A percentile compares a stretch with the other conserved stretches of the same genome.
Conservation (phyloP, 2,329 filamentous ascomycete genomes). For the Colletotrichum shisoi region DNA sequence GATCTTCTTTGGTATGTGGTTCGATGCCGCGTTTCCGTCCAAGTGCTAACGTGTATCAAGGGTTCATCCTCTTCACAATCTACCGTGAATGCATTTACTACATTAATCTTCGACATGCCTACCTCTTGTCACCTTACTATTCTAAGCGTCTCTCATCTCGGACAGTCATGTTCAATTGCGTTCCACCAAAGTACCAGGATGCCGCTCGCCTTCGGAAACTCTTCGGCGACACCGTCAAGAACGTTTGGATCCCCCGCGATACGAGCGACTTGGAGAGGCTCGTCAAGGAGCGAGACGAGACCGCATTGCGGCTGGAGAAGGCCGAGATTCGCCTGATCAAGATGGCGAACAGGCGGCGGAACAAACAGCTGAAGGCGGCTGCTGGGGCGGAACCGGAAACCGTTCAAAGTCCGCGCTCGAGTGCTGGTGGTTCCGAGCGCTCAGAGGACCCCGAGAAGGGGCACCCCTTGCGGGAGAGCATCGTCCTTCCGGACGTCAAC, state of each 20-base stretch:
- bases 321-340: constrained; percentile 85
- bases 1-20: constrained; percentile 70
- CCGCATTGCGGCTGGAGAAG: constrained; percentile 79
- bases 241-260: constrained; percentile 83
- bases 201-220: constrained; percentile 75
- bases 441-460: constrained; percentile 41
- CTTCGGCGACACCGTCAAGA: constrained; percentile 80
- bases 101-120: constrained; percentile 92
- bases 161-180: constrained; percentile 90
- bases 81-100: constrained; percentile 91
- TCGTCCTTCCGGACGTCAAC: constrained; percentile 51
- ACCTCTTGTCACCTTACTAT: constrained; percentile 84
- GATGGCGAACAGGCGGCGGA: constrained; percentile 63
- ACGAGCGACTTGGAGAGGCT: constrained; percentile 77
- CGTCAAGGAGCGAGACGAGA: constrained; percentile 77
- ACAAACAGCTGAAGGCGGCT: constrained; percentile 38
- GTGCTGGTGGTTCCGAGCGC: constrained; percentile 6
- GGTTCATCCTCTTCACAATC: constrained; percentile 88
- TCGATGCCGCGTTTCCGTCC: not conserved
- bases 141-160: constrained; percentile 85
- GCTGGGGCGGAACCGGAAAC: constrained; percentile 38
- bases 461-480: constrained; percentile 44
- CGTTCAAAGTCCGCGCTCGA: constrained; percentile 41
- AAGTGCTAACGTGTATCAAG: constrained; percentile 40
- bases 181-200: constrained; percentile 78